phyloP scores from a whole-genome alignment of 805 yeast species.

The Candida maris region DNA sequence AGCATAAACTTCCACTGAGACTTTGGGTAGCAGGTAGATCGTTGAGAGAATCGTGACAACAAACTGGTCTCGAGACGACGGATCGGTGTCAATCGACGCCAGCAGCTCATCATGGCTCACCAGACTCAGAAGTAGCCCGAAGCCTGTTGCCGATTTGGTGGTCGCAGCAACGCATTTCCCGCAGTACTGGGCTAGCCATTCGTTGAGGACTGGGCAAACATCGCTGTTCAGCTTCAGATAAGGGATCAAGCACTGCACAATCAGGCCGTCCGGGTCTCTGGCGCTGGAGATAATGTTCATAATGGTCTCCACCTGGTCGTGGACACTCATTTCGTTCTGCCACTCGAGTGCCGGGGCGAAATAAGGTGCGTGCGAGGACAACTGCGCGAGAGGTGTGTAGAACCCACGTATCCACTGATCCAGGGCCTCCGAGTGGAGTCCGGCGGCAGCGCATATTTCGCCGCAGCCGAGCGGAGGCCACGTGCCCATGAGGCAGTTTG shows the following conservation, averaged over 20 bases:
- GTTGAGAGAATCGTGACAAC: slow-evolving; percentile 18
- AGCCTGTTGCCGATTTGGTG: slow-evolving; percentile 2
- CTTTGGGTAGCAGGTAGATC: slow-evolving; percentile 24
- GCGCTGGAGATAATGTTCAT: slow-evolving; percentile 10
- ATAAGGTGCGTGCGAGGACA: slow-evolving; percentile 6
- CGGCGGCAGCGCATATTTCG: too few species aligned
- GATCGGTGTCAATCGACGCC: slow-evolving; percentile 4
- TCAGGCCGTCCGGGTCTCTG: slow-evolving; percentile 5
- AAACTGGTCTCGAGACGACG: slow-evolving; percentile 9
- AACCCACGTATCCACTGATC: slow-evolving; percentile 22
- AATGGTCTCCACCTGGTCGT: slow-evolving; percentile 21
- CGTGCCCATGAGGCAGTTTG: slow-evolving; percentile 16
- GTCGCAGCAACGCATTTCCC: slow-evolving; percentile 6
- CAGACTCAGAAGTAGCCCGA: slow-evolving; percentile 16
- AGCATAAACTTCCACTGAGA: slow-evolving; percentile 22
- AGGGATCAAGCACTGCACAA: slow-evolving; percentile 19
- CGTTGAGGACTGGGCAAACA: slow-evolving; percentile 17
- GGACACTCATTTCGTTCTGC: slow-evolving; percentile 10
- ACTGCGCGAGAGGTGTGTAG: slow-evolving; percentile 19
- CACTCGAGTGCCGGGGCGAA: slow-evolving; percentile 22
- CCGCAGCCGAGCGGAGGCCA: slow-evolving; percentile 5
- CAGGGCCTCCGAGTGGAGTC: slow-evolving; percentile 11
- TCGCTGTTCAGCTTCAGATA: slow-evolving; percentile 11
- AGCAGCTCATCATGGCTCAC: slow-evolving; percentile 22
- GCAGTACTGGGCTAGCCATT: slow-evolving; percentile 19